phyloP scores from a whole-genome alignment of 202 grass and related monocot species.

The Panicum virgatum region DNA sequence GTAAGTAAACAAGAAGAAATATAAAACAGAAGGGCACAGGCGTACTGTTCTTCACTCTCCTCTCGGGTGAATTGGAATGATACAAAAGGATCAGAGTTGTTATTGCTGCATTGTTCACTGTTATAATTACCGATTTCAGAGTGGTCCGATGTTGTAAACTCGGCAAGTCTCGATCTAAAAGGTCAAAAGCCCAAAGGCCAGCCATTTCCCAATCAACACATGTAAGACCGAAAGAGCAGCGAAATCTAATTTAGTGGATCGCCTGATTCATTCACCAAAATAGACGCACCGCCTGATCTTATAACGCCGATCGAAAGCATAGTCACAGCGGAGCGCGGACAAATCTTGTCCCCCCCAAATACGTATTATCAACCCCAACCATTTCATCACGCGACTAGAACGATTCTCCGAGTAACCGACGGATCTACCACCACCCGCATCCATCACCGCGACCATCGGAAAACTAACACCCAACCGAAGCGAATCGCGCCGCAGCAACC shows the following conservation, averaged over 20 bases:
- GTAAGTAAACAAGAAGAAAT: neutral
- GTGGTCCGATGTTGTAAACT: neutral
- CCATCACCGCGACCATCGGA: neutral
- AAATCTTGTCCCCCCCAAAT: neutral
- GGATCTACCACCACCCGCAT: constrained; percentile 27
- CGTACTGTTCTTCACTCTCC: neutral
- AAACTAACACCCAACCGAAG: neutral
- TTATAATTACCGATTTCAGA: neutral
- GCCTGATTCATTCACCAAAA: neutral
- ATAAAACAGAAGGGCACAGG: neutral
- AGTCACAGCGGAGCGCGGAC: neutral
- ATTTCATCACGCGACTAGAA: neutral
- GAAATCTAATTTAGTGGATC: neutral
- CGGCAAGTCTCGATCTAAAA: neutral
- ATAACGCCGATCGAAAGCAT: neutral
- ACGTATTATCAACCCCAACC: neutral
- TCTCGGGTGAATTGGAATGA: neutral
- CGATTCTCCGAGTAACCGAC: neutral
- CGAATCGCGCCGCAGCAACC: constrained; percentile 17
- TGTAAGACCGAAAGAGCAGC: neutral
- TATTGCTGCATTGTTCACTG: neutral
- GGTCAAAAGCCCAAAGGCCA: neutral
- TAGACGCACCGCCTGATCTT: neutral
- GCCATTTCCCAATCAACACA: neutral
- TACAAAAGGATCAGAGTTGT: neutral